phyloP scores from a whole-genome alignment of 2,329 filamentous ascomycete genomes.

The Samsoniella hepiali region DNA sequence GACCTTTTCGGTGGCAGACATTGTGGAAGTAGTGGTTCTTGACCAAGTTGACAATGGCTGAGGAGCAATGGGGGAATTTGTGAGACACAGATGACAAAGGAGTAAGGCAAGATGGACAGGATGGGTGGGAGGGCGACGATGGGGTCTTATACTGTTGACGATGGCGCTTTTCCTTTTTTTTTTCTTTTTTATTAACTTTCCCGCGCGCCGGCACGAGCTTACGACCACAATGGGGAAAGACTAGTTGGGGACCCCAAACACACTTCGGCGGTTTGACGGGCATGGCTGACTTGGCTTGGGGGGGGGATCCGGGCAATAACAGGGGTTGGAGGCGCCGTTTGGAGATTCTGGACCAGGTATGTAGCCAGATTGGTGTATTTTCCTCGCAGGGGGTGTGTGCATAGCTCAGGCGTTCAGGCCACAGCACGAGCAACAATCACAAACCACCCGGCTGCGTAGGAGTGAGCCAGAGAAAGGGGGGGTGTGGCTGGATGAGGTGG shows the following conservation, averaged over 20 bases:
- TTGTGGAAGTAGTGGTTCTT: not conserved
- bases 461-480: not conserved
- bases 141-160: conserved; percentile 12
- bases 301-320: not conserved
- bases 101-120: conserved; percentile 2
- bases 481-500: not conserved
- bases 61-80: conserved; percentile 1
- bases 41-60: not conserved
- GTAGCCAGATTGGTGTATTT: not conserved
- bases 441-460: not conserved
- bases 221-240: conserved; percentile 1
- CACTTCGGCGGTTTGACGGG: conserved; percentile 17
- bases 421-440: not conserved
- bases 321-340: conserved; percentile 15
- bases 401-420: not conserved
- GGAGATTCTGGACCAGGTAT: conserved; percentile 13
- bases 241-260: conserved; percentile 14
- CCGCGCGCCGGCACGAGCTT: not conserved
- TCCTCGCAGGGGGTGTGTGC: not conserved
- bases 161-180: not conserved
- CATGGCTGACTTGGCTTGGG: conserved; percentile 13
- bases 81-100: conserved; percentile 15
- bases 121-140: conserved; percentile 5
- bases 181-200: not conserved
- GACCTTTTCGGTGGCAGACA: conserved; percentile 12